Evolutionary conservation across 768 basidiomycete genomes (phyloP), one percentile per base, ranked within the genome.

Genomic region (Austroboletus festivus): DNA sequence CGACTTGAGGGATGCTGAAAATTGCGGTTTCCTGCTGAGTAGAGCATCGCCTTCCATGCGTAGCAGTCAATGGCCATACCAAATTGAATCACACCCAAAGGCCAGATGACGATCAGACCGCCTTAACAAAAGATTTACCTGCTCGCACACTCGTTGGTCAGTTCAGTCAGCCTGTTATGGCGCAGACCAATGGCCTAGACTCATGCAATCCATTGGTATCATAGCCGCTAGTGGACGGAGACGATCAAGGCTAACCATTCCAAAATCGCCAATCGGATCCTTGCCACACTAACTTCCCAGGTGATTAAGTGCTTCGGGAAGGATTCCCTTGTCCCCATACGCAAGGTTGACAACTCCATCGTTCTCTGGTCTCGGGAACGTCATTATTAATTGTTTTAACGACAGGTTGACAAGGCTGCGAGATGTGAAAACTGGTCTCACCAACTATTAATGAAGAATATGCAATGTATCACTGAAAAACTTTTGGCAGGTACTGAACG

Each of bases 241-340:
- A 31, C 61, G 67, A 47, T 65, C 65, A 33, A 64, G 66, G 2
- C 78, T 82, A 0, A 81, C 77, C 46, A 91, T 65, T 13, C 91
- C 89, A 73, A 93, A 93, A 68, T 92, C 90, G 16, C 84, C 80
- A 34, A 92, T 71, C 47, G 73, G 38, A 91, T 73, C 46, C 71
- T 60, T 24, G 62, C 65, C 15, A 84, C 83, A 44, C 68, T 79
- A 57, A 63, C 63, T 51, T 69, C 76, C 62, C 81, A 83, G 42
- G 92, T 73, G 35, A 64, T 85, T 91, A 61, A 92, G 91, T 1
- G 90, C 90, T 64, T 93, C 93, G 60, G 93, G 92, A 62, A 75
- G 90, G 50, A 94, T 78, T 10, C 81, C 79, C 23, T 74, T 71
- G 28, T 71, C 65, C 59, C 93, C 89, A 60, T 86, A 89, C 57